Evolutionary conservation across 2,329 filamentous ascomycete genomes (phyloP).

Genomic region (Colletotrichum scovillei): DNA sequence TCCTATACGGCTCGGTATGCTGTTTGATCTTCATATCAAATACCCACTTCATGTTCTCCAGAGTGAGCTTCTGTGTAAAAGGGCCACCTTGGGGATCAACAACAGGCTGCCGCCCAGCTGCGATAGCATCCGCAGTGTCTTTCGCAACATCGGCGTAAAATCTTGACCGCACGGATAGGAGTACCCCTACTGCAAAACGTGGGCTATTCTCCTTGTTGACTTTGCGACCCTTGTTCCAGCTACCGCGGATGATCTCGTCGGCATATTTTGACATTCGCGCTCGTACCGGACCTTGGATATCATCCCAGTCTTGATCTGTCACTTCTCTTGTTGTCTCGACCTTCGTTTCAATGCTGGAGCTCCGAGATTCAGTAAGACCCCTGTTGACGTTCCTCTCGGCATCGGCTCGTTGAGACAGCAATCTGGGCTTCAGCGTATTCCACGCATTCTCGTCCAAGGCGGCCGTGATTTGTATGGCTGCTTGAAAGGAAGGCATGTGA

Average conservation of each 20-base stretch:
- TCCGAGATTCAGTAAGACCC: conserved; percentile 43
- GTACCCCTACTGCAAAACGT: conserved; percentile 77
- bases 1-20: conserved; percentile 72
- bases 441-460: conserved; percentile 77
- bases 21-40: conserved; percentile 82
- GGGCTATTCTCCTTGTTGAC: conserved; percentile 73
- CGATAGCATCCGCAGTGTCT: conserved; percentile 59
- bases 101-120: conserved; percentile 56
- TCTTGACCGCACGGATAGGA: conserved; percentile 73
- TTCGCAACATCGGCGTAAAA: conserved; percentile 72
- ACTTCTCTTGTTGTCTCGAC: conserved; percentile 56
- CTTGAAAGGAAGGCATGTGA: conserved; percentile 80
- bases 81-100: conserved; percentile 63
- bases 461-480: conserved; percentile 75
- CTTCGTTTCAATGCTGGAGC: conserved; percentile 47
- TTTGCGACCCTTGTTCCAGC: conserved; percentile 73
- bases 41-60: conserved; percentile 90
- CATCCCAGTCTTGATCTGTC: conserved; percentile 77
- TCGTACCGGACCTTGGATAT: conserved; percentile 74
- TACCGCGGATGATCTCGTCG: conserved; percentile 74
- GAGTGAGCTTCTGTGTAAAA: conserved; percentile 71
- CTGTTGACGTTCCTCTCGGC: conserved; percentile 70
- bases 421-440: conserved; percentile 74
- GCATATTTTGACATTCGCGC: conserved; percentile 74
- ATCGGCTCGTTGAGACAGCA: conserved; percentile 73